Conservation (phyloP, 2,329 filamentous ascomycete species). For the Aspergillus pseudotamarii region DNA sequence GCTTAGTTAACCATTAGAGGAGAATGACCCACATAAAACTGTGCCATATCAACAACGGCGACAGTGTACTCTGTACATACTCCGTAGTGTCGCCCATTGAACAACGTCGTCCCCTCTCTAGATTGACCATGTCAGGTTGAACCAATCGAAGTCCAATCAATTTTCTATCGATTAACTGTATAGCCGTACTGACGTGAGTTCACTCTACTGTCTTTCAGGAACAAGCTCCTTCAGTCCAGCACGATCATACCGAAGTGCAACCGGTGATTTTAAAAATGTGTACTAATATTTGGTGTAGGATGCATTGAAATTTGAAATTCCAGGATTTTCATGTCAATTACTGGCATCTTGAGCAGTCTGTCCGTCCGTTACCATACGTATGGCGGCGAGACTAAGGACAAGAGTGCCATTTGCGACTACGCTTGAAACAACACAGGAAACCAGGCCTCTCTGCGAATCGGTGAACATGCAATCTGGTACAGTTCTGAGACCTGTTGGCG, state of each 20-base stretch:
- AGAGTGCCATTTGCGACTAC: background rate
- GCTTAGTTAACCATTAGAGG: constrained; percentile 2
- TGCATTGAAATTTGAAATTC: background rate
- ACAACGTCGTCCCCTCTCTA: background rate
- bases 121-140: background rate
- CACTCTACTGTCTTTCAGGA: background rate
- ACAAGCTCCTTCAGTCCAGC: background rate
- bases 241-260: background rate
- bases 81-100: background rate
- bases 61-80: background rate
- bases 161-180: background rate
- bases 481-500: background rate
- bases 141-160: background rate
- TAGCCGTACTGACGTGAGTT: background rate
- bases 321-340: background rate
- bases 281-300: background rate
- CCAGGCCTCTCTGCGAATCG: background rate
- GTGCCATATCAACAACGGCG: background rate
- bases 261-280: background rate
- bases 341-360: background rate
- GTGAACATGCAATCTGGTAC: background rate
- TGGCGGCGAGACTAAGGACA: background rate
- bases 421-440: background rate
- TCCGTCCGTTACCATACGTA: background rate
- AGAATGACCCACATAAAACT: background rate